Evolutionary conservation across 2,329 filamentous ascomycete genomes (phyloP).

Genomic region (Sarocladium brachiariae): DNA sequence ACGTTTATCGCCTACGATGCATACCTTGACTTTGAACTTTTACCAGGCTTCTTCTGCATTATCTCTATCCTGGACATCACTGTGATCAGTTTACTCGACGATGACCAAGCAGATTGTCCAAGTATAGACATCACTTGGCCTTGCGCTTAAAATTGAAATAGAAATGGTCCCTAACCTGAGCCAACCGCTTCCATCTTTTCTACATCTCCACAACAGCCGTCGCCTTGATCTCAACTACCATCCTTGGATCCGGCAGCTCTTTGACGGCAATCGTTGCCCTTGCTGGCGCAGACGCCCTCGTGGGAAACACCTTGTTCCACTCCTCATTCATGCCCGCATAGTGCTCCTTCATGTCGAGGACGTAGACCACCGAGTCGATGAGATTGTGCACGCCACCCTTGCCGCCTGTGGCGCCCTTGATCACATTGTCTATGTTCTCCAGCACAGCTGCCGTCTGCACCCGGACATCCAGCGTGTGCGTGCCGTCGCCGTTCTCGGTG

Average conservation of each 20-base stretch:
- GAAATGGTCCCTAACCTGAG: too few species aligned
- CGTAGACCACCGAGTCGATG: constrained; percentile 33
- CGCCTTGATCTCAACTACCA: constrained; percentile 27
- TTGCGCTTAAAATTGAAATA: too few species aligned
- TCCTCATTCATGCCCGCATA: constrained; percentile 39
- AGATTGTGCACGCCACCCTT: constrained; percentile 29
- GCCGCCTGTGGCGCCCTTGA: constrained; percentile 28
- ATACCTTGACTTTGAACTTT: too few species aligned
- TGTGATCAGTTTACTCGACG: too few species aligned
- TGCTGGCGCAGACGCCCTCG: constrained; percentile 29
- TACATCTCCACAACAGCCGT: constrained; percentile 21
- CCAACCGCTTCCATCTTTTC: background rate
- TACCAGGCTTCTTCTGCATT: too few species aligned
- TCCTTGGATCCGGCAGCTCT: constrained; percentile 23
- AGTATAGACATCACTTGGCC: too few species aligned
- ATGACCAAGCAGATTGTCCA: too few species aligned
- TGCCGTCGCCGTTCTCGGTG: constrained; percentile 28
- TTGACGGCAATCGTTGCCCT: constrained; percentile 25
- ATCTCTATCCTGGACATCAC: too few species aligned
- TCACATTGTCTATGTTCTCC: constrained; percentile 28
- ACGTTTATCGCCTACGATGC: too few species aligned
- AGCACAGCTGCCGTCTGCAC: constrained; percentile 32
- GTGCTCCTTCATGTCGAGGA: constrained; percentile 33
- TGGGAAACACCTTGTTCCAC: constrained; percentile 36
- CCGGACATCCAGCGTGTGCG: constrained; percentile 25